These are phyloP conservation scores for Musa itinerans DNA, from an alignment of 176 grass and related monocot genomes.

Conservation along the genomic window DNA sequence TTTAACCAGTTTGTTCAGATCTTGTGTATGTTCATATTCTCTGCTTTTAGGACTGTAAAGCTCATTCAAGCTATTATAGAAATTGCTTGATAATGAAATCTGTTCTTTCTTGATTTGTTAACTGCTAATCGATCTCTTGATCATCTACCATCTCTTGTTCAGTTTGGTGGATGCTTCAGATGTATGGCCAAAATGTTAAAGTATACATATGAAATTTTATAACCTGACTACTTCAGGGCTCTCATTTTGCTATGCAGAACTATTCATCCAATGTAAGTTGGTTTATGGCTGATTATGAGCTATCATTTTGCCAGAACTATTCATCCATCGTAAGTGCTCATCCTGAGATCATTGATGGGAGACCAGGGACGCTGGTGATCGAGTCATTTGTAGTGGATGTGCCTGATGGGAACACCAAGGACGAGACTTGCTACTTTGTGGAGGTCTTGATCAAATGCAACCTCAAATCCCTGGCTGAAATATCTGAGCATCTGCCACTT, in stretches of 20 bases:
- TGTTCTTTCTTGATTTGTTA: background rate
- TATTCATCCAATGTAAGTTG: background rate
- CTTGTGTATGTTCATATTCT: background rate
- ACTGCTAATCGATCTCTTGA: too few relatives aligned
- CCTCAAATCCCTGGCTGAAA: background rate
- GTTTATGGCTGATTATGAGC: background rate
- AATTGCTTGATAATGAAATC: too few relatives aligned
- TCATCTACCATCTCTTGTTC: too few relatives aligned
- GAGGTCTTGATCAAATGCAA: slow-evolving; percentile 1
- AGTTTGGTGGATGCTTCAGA: too few relatives aligned
- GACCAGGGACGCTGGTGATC: background rate
- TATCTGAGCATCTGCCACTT: background rate
- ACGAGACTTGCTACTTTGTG: slow-evolving; percentile 5
- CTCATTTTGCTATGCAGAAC: too few relatives aligned
- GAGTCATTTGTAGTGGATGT: background rate
- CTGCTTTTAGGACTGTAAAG: background rate
- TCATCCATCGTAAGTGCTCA: background rate
- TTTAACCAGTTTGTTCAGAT: background rate
- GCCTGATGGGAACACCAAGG: slow-evolving; percentile 4
- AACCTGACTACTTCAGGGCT: too few relatives aligned
- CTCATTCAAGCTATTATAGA: background rate
- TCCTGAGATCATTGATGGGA: background rate
- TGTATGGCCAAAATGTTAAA: too few relatives aligned
- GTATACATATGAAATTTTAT: too few relatives aligned
- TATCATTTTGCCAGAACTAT: background rate